Evolutionary conservation across 1,284 basidiomycete species (phyloP).

Genomic region (Takashimella tepidaria): DNA sequence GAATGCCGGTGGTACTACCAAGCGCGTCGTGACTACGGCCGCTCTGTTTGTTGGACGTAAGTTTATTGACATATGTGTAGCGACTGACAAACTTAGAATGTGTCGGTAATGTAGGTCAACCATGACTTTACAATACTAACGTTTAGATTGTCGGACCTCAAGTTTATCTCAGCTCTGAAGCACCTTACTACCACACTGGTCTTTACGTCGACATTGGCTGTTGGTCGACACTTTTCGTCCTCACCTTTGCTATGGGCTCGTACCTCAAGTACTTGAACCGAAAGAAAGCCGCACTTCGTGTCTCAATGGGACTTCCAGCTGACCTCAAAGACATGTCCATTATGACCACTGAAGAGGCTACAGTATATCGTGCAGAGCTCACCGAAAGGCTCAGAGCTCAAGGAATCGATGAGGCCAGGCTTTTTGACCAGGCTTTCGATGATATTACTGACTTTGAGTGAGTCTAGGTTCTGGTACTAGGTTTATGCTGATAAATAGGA

Average conservation of each 20-base stretch:
- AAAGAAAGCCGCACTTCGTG: conserved; percentile 18
- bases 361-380: conserved; percentile 27
- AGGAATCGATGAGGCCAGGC: conserved; percentile 16
- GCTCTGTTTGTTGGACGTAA: conserved; percentile 25
- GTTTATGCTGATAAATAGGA: neutral
- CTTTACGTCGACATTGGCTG: conserved; percentile 30
- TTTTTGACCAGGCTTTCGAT: conserved; percentile 25
- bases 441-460: conserved; percentile 33
- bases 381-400: conserved; percentile 15
- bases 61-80: no score
- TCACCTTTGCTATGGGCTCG: conserved; percentile 19
- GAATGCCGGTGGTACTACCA: conserved; percentile 27
- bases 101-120: conserved; percentile 14
- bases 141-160: conserved; percentile 19
- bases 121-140: neutral
- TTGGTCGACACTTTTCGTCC: conserved; percentile 20
- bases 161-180: conserved; percentile 20
- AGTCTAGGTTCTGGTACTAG: neutral
- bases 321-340: conserved; percentile 25
- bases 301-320: conserved; percentile 21
- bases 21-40: conserved; percentile 25
- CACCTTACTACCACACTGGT: conserved; percentile 23
- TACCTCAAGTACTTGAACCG: conserved; percentile 24
- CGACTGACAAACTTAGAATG: conserved; percentile 11
- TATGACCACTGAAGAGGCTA: conserved; percentile 27